Conservation (phyloP, 1,284 basidiomycete genomes). For the Moesziomyces antarcticus region DNA sequence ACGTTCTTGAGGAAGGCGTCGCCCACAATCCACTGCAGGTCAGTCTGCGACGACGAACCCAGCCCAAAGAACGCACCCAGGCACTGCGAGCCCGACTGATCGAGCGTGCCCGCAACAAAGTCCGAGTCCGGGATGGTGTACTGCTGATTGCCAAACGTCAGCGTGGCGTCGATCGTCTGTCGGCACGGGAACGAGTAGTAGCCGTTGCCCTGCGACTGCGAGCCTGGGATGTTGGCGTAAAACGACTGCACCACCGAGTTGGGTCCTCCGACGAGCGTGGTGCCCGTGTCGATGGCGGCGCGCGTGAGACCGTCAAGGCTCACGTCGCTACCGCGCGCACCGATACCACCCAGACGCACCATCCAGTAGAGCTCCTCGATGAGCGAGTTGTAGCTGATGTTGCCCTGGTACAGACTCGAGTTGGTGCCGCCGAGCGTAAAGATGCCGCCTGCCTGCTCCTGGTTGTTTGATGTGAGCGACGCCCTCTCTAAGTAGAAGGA, state of each 20-base stretch:
- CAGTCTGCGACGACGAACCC: constrained; percentile 24
- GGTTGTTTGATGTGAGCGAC: constrained; percentile 13
- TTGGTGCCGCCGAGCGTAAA: constrained; percentile 61
- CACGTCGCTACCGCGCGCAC: constrained; percentile 19
- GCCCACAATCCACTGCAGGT: constrained; percentile 61
- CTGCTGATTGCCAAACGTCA: constrained; percentile 53
- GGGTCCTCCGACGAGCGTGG: constrained; percentile 63
- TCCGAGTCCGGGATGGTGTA: constrained; percentile 51
- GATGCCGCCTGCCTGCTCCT: constrained; percentile 39
- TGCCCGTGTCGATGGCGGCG: constrained; percentile 64
- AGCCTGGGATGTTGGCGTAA: constrained; percentile 54
- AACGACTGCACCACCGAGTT: constrained; percentile 41
- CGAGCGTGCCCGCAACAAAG: constrained; percentile 40
- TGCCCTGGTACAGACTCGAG: constrained; percentile 46
- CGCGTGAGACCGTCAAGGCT: constrained; percentile 27
- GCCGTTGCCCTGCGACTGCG: constrained; percentile 36
- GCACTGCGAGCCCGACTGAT: constrained; percentile 35
- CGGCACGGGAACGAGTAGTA: constrained; percentile 63
- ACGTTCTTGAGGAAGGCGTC: constrained; percentile 63
- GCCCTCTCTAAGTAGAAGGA: constrained; percentile 54
- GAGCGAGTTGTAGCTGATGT: constrained; percentile 48
- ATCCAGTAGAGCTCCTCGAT: constrained; percentile 54
- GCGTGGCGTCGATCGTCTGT: constrained; percentile 35
- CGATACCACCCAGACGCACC: constrained; percentile 47
- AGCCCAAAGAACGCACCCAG: constrained; percentile 60